Conservation (phyloP, 345 rosid genomes). For the Laguncularia racemosa region DNA sequence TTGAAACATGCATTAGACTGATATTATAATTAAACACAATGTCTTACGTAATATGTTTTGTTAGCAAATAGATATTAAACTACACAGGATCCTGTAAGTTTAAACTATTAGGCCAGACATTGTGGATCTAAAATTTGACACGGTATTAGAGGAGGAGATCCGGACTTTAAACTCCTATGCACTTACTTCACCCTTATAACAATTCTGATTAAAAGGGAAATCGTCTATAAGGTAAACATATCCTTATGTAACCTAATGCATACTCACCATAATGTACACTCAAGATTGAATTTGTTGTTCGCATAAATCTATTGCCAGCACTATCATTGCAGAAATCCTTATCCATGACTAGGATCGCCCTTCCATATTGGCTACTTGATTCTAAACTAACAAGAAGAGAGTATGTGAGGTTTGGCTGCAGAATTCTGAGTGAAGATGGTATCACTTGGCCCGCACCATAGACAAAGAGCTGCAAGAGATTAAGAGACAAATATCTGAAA, state of each 20-base stretch:
- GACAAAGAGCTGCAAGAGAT: slow-evolving; percentile 65
- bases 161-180: too few species aligned
- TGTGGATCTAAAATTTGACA: too few species aligned
- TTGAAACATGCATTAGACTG: too few species aligned
- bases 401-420: slow-evolving; percentile 54
- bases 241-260: not conserved
- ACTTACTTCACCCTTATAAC: too few species aligned
- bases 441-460: slow-evolving; percentile 85
- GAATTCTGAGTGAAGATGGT: slow-evolving; percentile 56
- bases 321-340: slow-evolving; percentile 59
- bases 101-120: too few species aligned
- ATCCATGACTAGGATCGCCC: slow-evolving; percentile 66
- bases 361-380: slow-evolving; percentile 42
- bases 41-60: too few species aligned
- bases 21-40: too few species aligned
- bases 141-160: too few species aligned
- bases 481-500: slow-evolving; percentile 2
- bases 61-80: too few species aligned
- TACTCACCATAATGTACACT: slow-evolving; percentile 70
- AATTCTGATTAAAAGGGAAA: too few species aligned
- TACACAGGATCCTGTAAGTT: too few species aligned
- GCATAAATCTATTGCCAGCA: slow-evolving; percentile 67
- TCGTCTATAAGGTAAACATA: too few species aligned
- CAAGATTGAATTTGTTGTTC: slow-evolving; percentile 62
- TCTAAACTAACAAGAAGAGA: slow-evolving; percentile 62